phyloP scores from a whole-genome alignment of 352 stramenopile genomes.

The Globisporangium sylvaticum region DNA sequence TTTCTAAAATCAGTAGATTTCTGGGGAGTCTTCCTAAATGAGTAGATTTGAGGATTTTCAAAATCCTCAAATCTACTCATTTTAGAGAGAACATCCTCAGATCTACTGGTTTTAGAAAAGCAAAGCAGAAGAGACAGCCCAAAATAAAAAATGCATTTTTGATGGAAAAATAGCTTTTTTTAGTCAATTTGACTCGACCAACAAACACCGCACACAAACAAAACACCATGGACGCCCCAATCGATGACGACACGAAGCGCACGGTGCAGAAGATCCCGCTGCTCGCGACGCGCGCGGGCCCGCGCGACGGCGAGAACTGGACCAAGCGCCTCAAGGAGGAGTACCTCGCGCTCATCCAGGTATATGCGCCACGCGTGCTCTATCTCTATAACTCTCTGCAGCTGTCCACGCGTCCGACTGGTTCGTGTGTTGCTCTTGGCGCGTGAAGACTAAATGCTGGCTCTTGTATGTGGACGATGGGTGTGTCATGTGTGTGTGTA shows the following conservation, averaged over 20 bases:
- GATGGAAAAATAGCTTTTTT: no score
- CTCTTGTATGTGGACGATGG: not conserved
- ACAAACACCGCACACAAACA: no score
- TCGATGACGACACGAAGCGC: slow-evolving; percentile 77
- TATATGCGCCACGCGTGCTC: slow-evolving; percentile 4
- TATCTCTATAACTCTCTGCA: not conserved
- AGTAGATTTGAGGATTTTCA: no score
- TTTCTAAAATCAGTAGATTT: no score
- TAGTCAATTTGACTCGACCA: no score
- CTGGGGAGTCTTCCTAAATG: no score
- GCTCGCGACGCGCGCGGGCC: slow-evolving; percentile 71
- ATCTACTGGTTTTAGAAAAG: no score
- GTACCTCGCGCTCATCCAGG: slow-evolving; percentile 82
- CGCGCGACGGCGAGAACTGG: slow-evolving; percentile 76
- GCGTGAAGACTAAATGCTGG: not conserved
- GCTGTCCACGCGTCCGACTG: no score
- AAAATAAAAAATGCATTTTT: no score
- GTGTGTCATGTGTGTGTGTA: not conserved
- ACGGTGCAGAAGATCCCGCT: slow-evolving; percentile 84
- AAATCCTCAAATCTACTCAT: no score
- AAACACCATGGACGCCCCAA: slow-evolving; percentile 60
- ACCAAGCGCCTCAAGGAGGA: slow-evolving; percentile 85
- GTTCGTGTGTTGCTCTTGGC: not conserved
- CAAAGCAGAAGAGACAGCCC: no score
- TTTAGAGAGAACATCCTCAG: no score